Conservation (phyloP, 2,329 filamentous ascomycete genomes). For the Xylariaceae sp. region DNA sequence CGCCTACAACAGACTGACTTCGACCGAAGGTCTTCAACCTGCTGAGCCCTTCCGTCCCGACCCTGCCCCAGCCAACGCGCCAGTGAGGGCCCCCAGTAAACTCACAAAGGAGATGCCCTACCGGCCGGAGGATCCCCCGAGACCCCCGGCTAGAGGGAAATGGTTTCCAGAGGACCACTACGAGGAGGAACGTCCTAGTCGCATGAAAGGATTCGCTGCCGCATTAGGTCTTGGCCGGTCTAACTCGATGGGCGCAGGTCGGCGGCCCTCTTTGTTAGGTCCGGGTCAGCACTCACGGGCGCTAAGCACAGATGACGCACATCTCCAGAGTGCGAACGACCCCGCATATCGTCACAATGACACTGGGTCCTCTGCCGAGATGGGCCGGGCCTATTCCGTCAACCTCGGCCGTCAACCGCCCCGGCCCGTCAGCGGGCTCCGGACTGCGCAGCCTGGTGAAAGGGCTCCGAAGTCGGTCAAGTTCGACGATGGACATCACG, state of each 20-base stretch:
- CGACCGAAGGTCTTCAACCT: constrained; percentile 4
- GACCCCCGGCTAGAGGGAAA: constrained; percentile 23
- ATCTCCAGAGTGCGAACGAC: constrained; percentile 11
- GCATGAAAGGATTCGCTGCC: constrained; percentile 19
- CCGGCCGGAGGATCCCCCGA: constrained; percentile 18
- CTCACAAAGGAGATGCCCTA: constrained; percentile 12
- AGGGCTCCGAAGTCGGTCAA: constrained; percentile 27
- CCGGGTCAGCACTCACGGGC: constrained; percentile 13
- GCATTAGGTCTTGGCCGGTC: constrained; percentile 22
- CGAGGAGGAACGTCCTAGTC: constrained; percentile 21
- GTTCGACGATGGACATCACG: constrained; percentile 26
- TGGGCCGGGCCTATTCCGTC: constrained; percentile 13
- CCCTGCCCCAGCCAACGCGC: constrained; percentile 3
- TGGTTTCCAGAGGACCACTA: constrained; percentile 17
- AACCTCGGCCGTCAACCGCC: constrained; percentile 10
- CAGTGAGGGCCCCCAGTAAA: constrained; percentile 8
- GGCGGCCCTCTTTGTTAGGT: constrained; percentile 12
- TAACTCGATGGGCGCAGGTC: constrained; percentile 19
- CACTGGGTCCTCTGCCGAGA: constrained; percentile 8
- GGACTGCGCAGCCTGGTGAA: constrained; percentile 8
- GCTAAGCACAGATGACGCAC: constrained; percentile 12
- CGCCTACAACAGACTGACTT: constrained; percentile 22
- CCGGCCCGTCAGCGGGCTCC: constrained; percentile 6
- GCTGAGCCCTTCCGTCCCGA: constrained; percentile 4
- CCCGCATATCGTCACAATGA: constrained; percentile 9